A percentile compares a stretch with the other conserved stretches of the same genome.
These are phyloP conservation scores for Spiromastix sp. DNA, from an alignment of 2,329 filamentous ascomycete species.

Conservation along the genomic window DNA sequence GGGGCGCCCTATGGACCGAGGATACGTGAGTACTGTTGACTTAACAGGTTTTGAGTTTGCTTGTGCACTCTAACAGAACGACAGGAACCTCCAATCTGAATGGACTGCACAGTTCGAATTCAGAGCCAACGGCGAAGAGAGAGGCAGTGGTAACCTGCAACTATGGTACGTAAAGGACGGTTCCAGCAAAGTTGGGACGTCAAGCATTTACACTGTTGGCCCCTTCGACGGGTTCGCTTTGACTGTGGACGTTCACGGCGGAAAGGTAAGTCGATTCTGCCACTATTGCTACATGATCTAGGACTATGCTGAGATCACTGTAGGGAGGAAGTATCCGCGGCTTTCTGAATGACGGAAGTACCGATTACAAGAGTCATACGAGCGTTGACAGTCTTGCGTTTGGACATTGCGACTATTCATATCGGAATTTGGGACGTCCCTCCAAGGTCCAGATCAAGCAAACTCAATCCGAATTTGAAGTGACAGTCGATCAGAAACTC, in stretches of 20 bases:
- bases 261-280: slow-evolving; percentile 36
- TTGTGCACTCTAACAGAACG: too few relatives aligned
- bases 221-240: slow-evolving; percentile 86
- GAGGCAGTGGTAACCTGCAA: slow-evolving; percentile 80
- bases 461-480: slow-evolving; percentile 55
- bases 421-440: slow-evolving; percentile 81
- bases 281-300: neutral
- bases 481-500: slow-evolving; percentile 65
- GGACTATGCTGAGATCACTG: neutral
- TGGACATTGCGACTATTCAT: slow-evolving; percentile 81
- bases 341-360: slow-evolving; percentile 84
- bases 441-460: slow-evolving; percentile 69
- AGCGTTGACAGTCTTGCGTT: slow-evolving; percentile 81
- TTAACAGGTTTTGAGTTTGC: too few relatives aligned
- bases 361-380: slow-evolving; percentile 65
- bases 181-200: slow-evolving; percentile 52
- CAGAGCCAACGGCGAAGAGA: slow-evolving; percentile 73
- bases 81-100: slow-evolving; percentile 43
- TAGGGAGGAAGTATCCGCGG: slow-evolving; percentile 64
- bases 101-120: slow-evolving; percentile 85
- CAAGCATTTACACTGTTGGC: slow-evolving; percentile 73
- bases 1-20: slow-evolving; percentile 74
- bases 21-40: slow-evolving; percentile 28
- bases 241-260: slow-evolving; percentile 74
- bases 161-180: slow-evolving; percentile 79